Percentiles rank a stretch among this genome's conserved stretches.
These are phyloP conservation scores for Raphanus raphanistrum DNA, from an alignment of 345 rosid genomes.

Conservation along the genomic window DNA sequence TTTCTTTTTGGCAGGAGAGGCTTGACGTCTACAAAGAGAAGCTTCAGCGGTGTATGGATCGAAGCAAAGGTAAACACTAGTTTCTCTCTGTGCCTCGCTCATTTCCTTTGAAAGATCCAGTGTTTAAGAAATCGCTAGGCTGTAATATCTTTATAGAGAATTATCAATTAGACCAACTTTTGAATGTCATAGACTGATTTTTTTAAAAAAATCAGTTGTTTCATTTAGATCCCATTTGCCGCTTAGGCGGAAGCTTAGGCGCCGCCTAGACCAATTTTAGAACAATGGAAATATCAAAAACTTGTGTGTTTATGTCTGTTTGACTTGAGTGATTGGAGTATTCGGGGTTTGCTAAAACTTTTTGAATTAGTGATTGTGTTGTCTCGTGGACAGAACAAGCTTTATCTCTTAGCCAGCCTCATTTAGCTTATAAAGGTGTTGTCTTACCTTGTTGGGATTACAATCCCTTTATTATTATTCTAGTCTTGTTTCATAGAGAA, in stretches of 20 bases:
- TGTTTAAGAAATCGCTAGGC: too few relatives aligned
- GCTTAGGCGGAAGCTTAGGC: too few relatives aligned
- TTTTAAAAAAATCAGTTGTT: too few relatives aligned
- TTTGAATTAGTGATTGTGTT: constrained; percentile 19
- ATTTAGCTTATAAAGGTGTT: not conserved
- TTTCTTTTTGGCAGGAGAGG: constrained; percentile 55
- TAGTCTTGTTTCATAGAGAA: not conserved
- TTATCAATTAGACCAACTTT: too few relatives aligned
- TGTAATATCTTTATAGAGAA: too few relatives aligned
- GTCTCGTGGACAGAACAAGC: not conserved
- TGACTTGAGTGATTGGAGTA: not conserved
- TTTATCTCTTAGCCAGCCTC: not conserved
- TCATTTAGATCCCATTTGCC: too few relatives aligned
- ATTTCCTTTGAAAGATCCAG: not conserved
- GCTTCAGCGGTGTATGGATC: constrained; percentile 52
- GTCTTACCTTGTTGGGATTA: not conserved
- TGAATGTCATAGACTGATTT: too few relatives aligned
- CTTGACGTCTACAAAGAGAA: constrained; percentile 70
- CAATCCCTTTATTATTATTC: too few relatives aligned
- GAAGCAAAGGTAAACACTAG: constrained; percentile 62
- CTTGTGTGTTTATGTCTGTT: constrained; percentile 4
- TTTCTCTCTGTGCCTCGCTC: not conserved
- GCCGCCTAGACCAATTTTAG: too few relatives aligned
- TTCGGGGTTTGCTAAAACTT: not conserved
- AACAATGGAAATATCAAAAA: not conserved